These are phyloP conservation scores for Eimeria zaria DNA, from an alignment of 169 alveolate species.

Conservation along the genomic window DNA sequence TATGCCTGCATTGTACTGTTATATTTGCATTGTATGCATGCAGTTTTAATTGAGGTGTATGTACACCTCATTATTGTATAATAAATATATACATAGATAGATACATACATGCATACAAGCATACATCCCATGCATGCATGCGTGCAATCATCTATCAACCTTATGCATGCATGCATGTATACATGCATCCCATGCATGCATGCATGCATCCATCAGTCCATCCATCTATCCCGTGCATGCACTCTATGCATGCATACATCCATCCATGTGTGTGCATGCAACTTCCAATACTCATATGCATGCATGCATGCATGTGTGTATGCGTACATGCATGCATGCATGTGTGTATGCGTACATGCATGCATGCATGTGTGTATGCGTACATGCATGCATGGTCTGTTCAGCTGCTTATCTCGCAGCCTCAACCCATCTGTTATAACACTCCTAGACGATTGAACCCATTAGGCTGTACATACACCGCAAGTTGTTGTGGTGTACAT, in stretches of 20 bases:
- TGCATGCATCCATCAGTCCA: constrained; percentile 9
- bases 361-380: not conserved
- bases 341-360: not conserved
- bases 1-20: too few species aligned
- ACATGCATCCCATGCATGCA: not conserved
- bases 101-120: too few species aligned
- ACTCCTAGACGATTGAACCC: not conserved
- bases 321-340: not conserved
- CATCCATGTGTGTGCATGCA: constrained; percentile 12
- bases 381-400: not conserved
- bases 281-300: not conserved
- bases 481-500: not conserved
- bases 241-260: constrained; percentile 74
- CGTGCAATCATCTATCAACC: constrained; percentile 6
- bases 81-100: too few species aligned
- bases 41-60: too few species aligned
- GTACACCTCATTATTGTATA: too few species aligned
- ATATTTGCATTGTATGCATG: too few species aligned
- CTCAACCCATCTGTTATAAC: too few species aligned
- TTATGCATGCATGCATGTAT: too few species aligned
- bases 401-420: too few species aligned
- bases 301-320: too few species aligned
- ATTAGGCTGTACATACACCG: not conserved
- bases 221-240: constrained; percentile 50
- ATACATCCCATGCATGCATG: not conserved